Base-by-base conservation (phyloP, 2,329 filamentous ascomycete genomes). In the Hypoxylon sp. region DNA sequence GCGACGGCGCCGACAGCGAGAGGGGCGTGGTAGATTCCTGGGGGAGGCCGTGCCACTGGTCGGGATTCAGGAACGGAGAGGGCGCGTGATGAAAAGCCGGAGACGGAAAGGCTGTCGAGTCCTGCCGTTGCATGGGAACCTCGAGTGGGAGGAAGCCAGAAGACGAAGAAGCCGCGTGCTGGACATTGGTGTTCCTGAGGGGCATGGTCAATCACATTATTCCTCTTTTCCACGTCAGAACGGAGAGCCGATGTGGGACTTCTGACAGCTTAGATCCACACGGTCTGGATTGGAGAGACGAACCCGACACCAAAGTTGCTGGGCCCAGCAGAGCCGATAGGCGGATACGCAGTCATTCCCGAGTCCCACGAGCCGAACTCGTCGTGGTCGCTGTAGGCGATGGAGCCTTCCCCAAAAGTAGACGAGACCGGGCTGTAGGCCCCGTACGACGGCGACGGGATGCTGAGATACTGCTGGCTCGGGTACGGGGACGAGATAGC, bases 341-440 rank as follows among this genome's bases (percentile, higher is more conserved):
- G 75, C 58, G 78, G 77, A 71, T 78, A 77, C 63, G 77, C 74
- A 65, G 77, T 67, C 68, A 74, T 79, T 66, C 72, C 74, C 72
- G 67, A 68, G 65, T 83, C 81, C 70, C 77, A 84, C 40, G 79
- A 73, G 58, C 73, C 73, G 60, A 78, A 82, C 62, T 87, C 84
- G 55, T 87, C 85, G 42, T 80, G 78, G 67, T 88, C 85, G 74
- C 85, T 88, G 74, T 86, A 88, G 24, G 81, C 78, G 60, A 85
- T 77, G 23, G 85, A 87, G n/a, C 83, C 77, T 71, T 86, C 77
- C n/a, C 70, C 81, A 69, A 83, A 86, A 15, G 81, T 85, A 57
- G 85, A 88, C 24, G 84, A 85, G 18, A 84, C 82, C 48, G 85
- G 85, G 70, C 84, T 88, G 70, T 86, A 87, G 55, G 79, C 80